A percentile compares a stretch with the other conserved stretches of the same genome.
These are phyloP conservation scores for Isoetes taiwanensis DNA, from an alignment of 75 land plant species.

Conservation along the genomic window DNA sequence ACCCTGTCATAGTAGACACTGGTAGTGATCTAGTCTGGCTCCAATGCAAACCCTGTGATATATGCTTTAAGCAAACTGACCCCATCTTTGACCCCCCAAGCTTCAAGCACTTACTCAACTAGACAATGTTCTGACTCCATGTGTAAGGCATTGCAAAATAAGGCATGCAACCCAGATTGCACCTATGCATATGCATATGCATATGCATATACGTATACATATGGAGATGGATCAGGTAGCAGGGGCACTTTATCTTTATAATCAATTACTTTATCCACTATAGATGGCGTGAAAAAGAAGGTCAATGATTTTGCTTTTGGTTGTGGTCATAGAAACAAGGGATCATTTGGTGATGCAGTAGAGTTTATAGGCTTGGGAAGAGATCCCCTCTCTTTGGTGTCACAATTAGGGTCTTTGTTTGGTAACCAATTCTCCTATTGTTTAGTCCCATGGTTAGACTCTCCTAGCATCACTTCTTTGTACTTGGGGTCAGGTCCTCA, in stretches of 20 bases:
- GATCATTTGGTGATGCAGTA: background rate
- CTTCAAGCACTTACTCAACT: conserved; percentile 35
- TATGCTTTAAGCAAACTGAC: conserved; percentile 39
- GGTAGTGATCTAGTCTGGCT: conserved; percentile 85
- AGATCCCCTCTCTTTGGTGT: conserved; percentile 5
- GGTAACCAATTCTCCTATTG: background rate
- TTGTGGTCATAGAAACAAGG: conserved; percentile 29
- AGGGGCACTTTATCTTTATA: conserved; percentile 13
- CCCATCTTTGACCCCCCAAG: conserved; percentile 52
- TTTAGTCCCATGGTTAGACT: background rate
- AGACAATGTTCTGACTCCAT: conserved; percentile 33
- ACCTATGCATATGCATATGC: background rate
- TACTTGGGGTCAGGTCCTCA: background rate
- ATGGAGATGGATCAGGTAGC: conserved; percentile 21
- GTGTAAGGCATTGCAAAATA: conserved; percentile 29
- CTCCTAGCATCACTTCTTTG: background rate
- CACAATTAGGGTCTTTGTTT: background rate
- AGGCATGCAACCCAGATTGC: background rate
- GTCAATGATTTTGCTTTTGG: conserved; percentile 40
- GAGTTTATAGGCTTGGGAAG: background rate
- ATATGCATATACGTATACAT: conserved; percentile 4
- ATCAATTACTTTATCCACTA: conserved; percentile 14
- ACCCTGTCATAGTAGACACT: conserved; percentile 52
- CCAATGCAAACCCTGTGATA: conserved; percentile 56
- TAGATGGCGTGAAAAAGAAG: background rate